Base-by-base conservation (phyloP, 805 yeast species). In the Ogataea ganodermae region DNA sequence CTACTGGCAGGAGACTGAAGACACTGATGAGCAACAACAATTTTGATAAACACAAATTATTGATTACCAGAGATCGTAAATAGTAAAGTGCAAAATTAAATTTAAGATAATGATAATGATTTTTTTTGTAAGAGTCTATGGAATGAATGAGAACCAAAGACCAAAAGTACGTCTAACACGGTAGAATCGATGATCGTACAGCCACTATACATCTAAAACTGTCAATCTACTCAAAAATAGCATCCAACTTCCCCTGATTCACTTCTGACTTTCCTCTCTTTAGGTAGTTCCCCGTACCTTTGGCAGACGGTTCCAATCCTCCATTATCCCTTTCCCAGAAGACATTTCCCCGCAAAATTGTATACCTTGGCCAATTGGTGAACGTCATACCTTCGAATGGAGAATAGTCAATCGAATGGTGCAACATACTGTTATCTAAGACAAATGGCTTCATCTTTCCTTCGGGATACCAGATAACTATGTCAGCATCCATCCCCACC, bases 401-500 rank as follows among this genome's bases (percentile, higher is more conserved):
- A 1, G 73, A 61, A 44, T 71, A 67, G 50, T 71, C 76, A 42
- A 71, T 64, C 24, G 61, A 62, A 49, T 70, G 74, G 46, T 67
- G 66, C 12, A 71, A 46, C 64, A 65, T 60, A 1, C 46, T 56
- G 46, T 70, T 70, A 26, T 45, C 56, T 26, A 67, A 45, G 0
- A 38, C 32, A 41, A 64, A 67, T 2, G 63, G 55, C 30, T 51
- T 44, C 57, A 68, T 56, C 32, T 58, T 35, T 13, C 60, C 65
- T 41, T 62, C 57, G 14, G 78, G 76, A 56, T 75, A 73, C 80
- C 80, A 75, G 21, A 75, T 66, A 3, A 71, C 73, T 16, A 75
- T 41, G 52, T 75, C 80, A 5, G 80, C 80, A 60, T 75, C 80
- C 48, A 62, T 62, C 2, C 80, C 80, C 16, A 75, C 71, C 13